Percentiles rank a stretch among this genome's conserved stretches.
Evolutionary conservation across 768 basidiomycete genomes (phyloP).

Genomic region (Rhizopogon sp.): DNA sequence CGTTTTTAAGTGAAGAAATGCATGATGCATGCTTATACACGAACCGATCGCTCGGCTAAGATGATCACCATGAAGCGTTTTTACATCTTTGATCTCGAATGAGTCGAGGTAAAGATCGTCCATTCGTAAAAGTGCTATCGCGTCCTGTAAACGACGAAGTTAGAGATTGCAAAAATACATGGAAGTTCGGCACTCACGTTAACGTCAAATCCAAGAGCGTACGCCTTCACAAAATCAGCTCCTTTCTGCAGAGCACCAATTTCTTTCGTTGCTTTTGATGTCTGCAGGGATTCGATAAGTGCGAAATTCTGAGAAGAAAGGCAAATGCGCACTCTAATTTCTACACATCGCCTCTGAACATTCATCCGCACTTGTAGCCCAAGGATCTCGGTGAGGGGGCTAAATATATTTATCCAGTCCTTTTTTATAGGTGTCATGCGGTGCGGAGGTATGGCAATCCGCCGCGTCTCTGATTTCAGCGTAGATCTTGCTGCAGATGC

Average conservation of each 20-base stretch:
- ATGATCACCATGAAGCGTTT: conserved; percentile 96
- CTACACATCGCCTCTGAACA: conserved; percentile 80
- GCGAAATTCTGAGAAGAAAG: not conserved
- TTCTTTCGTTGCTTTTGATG: conserved; percentile 92
- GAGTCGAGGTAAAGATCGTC: conserved; percentile 98
- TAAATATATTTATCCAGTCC: conserved; percentile 94
- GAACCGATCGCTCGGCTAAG: conserved; percentile 94
- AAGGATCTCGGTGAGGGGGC: conserved; percentile 91
- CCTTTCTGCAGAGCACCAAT: conserved; percentile 93
- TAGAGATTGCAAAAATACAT: not conserved
- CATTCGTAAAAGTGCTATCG: conserved; percentile 89
- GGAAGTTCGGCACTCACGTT: conserved; percentile 52
- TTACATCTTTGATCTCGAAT: conserved; percentile 99
- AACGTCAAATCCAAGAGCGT: conserved; percentile 90
- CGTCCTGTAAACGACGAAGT: conserved; percentile 53
- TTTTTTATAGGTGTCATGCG: conserved; percentile 96
- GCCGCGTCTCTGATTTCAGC: conserved; percentile 79
- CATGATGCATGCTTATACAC: conserved; percentile 8
- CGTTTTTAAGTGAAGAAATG: conserved; percentile 6
- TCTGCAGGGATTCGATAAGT: conserved; percentile 40
- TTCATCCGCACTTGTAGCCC: conserved; percentile 98
- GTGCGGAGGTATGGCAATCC: conserved; percentile 91
- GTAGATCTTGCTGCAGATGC: conserved; percentile 49
- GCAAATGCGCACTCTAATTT: conserved; percentile 70
- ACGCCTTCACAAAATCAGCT: conserved; percentile 95